These are phyloP conservation scores for Citrullus mucosospermus DNA, from an alignment of 306 rosid species.

Conservation along the genomic window DNA sequence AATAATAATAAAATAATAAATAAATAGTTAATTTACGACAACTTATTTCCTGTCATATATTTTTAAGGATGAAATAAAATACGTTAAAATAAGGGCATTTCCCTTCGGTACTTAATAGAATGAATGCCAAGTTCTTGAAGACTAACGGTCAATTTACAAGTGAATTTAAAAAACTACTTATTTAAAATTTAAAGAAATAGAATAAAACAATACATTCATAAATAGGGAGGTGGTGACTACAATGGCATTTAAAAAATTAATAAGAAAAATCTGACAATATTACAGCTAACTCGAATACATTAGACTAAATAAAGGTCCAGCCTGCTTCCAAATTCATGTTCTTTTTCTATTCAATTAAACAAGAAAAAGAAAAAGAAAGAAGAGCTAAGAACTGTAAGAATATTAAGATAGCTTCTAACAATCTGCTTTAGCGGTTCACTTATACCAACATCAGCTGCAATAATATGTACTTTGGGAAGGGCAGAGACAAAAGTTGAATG, in stretches of 20 bases:
- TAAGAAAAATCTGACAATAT: not conserved
- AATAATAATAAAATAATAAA: too few relatives aligned
- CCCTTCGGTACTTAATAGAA: too few relatives aligned
- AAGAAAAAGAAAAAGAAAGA: not conserved
- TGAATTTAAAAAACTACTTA: not conserved
- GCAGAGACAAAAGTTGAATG: not conserved
- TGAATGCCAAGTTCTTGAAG: too few relatives aligned
- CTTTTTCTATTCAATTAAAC: not conserved
- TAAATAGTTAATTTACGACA: too few relatives aligned
- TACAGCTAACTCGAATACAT: slow-evolving; percentile 2
- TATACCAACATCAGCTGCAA: slow-evolving; percentile 36
- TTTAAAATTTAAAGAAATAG: not conserved
- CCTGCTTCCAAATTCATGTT: not conserved
- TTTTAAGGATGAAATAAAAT: too few relatives aligned
- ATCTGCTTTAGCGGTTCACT: not conserved
- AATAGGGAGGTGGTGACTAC: not conserved
- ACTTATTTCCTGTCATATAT: too few relatives aligned
- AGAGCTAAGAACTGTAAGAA: not conserved
- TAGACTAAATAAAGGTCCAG: not conserved
- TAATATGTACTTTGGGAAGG: slow-evolving; percentile 45
- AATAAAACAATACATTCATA: not conserved
- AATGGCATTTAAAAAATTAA: not conserved
- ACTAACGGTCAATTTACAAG: too few relatives aligned
- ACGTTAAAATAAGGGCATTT: too few relatives aligned
- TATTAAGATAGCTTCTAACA: not conserved